phyloP scores from a whole-genome alignment of 371 early-diverging fungal species.

The Mucor plumbeus region DNA sequence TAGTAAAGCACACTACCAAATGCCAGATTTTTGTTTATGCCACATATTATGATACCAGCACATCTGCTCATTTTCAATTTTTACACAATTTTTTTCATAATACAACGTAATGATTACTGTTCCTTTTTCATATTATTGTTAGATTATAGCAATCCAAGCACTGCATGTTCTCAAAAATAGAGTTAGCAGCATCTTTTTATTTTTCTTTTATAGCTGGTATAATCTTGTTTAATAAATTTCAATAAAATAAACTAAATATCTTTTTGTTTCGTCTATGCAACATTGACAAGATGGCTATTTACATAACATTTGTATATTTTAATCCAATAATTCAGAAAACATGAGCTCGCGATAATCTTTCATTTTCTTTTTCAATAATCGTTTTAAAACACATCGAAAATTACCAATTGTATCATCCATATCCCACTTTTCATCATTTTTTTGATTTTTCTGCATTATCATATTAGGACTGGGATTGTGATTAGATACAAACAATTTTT shows the following conservation, averaged over 20 bases:
- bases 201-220: neutral
- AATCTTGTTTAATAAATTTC: constrained; percentile 4
- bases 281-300: constrained; percentile 6
- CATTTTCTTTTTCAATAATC: constrained; percentile 1
- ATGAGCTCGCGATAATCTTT: neutral
- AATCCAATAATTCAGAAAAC: neutral
- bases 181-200: too few relatives aligned
- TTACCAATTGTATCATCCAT: neutral
- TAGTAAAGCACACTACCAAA: too few relatives aligned
- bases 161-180: too few relatives aligned
- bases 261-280: neutral
- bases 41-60: too few relatives aligned
- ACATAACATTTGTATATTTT: neutral
- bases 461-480: neutral
- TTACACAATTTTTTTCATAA: too few relatives aligned
- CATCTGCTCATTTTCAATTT: too few relatives aligned
- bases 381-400: neutral
- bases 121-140: too few relatives aligned
- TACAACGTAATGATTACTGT: too few relatives aligned
- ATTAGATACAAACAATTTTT: too few relatives aligned
- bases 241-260: constrained; percentile 3
- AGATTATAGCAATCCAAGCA: too few relatives aligned
- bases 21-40: too few relatives aligned
- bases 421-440: neutral
- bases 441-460: neutral